Evolutionary conservation across 352 stramenopile species (phyloP).

Genomic region (Globisporangium parvum): DNA sequence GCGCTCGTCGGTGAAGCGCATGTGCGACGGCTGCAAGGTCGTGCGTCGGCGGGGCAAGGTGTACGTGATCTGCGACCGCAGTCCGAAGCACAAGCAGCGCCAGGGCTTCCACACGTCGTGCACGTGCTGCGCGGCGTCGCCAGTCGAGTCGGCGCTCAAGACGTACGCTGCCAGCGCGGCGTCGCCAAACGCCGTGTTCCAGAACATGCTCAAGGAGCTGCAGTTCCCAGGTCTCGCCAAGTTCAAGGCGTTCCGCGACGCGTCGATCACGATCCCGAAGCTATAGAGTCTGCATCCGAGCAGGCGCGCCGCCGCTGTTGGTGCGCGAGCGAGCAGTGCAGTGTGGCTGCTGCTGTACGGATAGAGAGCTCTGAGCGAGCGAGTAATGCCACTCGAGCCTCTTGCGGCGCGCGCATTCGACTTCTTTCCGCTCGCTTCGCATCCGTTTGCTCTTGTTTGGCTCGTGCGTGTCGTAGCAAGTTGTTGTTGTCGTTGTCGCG

Average conservation of each 20-base stretch:
- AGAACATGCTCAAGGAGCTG: slow-evolving; percentile 90
- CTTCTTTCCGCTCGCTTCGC: too few relatives aligned
- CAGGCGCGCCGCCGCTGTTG: neutral
- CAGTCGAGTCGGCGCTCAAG: slow-evolving; percentile 16
- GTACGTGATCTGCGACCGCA: slow-evolving; percentile 89
- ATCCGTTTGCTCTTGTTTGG: too few relatives aligned
- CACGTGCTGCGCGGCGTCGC: slow-evolving; percentile 27
- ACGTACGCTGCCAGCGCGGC: slow-evolving; percentile 19
- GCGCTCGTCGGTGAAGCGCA: slow-evolving; percentile 86
- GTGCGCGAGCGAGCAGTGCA: slow-evolving; percentile 4
- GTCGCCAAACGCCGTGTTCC: slow-evolving; percentile 91
- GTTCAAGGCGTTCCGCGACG: slow-evolving; percentile 79
- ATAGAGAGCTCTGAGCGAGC: neutral
- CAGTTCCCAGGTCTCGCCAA: slow-evolving; percentile 83
- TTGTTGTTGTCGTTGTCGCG: neutral
- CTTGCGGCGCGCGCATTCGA: too few relatives aligned
- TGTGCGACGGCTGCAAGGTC: slow-evolving; percentile 91
- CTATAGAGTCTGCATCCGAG: slow-evolving; percentile 15
- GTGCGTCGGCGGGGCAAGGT: slow-evolving; percentile 82
- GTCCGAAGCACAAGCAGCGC: slow-evolving; percentile 91
- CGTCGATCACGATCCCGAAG: slow-evolving; percentile 66
- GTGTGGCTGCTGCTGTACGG: neutral
- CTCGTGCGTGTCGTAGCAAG: too few relatives aligned
- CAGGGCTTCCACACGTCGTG: slow-evolving; percentile 88
- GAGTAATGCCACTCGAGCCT: neutral